Evolutionary conservation across 352 stramenopile genomes (phyloP).

Genomic region (Blastocystis sp.): DNA sequence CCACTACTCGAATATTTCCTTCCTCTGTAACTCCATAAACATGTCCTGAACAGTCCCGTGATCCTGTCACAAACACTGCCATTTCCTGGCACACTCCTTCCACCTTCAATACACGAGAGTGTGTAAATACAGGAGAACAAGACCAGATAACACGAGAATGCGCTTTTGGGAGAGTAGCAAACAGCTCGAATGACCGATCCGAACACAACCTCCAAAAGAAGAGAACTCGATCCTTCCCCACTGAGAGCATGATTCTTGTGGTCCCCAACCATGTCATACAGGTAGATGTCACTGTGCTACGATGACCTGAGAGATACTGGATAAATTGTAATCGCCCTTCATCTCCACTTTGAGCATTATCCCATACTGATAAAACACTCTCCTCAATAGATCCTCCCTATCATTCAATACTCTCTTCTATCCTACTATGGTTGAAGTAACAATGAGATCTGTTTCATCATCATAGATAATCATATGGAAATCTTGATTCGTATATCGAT

Average conservation of each 20-base stretch:
- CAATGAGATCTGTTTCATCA: not conserved
- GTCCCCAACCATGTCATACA: not conserved
- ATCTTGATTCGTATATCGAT: not conserved
- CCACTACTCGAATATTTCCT: not conserved
- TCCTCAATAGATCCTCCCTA: constrained; percentile 24
- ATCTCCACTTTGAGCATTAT: not conserved
- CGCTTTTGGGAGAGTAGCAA: not conserved
- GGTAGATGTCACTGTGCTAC: not conserved
- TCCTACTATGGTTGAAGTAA: constrained; percentile 24
- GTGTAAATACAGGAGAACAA: not conserved
- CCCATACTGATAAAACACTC: constrained; percentile 19
- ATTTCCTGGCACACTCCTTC: not conserved
- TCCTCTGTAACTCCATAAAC: not conserved
- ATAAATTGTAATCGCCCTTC: not conserved
- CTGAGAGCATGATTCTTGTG: not conserved
- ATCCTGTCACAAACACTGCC: not conserved
- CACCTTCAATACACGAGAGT: not conserved
- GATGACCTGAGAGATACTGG: constrained; percentile 21
- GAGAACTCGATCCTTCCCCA: constrained; percentile 19
- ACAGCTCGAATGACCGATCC: not conserved
- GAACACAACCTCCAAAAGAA: not conserved
- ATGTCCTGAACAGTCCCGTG: not conserved
- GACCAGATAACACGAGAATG: constrained; percentile 31
- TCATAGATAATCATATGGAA: constrained; percentile 12
- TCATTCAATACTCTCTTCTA: not conserved